Percentiles rank a stretch among this genome's conserved stretches.
phyloP scores from a whole-genome alignment of 2,329 filamentous ascomycete species.

The Fusarium denticulatum region DNA sequence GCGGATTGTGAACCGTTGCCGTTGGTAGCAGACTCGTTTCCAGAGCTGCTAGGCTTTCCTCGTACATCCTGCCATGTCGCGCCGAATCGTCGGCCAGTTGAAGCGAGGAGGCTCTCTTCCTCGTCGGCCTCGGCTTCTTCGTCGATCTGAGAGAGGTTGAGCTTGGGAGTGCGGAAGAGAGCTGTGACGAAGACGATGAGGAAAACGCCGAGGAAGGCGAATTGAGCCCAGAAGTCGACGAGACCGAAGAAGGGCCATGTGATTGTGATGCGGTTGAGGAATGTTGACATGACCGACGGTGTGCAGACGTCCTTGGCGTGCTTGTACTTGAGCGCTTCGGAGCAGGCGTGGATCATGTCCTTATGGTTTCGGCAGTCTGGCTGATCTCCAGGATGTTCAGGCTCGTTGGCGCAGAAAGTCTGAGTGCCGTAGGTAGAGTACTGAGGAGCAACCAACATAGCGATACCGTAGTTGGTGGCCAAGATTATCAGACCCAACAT shows the following conservation, averaged over 20 bases:
- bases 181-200: conserved; percentile 82
- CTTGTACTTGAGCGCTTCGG: conserved; percentile 76
- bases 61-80: conserved; percentile 92
- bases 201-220: conserved; percentile 87
- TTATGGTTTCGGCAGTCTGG: conserved; percentile 79
- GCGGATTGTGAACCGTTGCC: conserved; percentile 35
- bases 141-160: conserved; percentile 82
- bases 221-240: conserved; percentile 96
- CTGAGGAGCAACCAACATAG: conserved; percentile 94
- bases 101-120: conserved; percentile 90
- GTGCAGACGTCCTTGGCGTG: conserved; percentile 86
- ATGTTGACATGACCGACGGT: conserved; percentile 88
- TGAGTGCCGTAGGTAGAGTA: conserved; percentile 95
- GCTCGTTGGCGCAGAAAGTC: conserved; percentile 85
- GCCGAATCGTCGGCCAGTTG: conserved; percentile 81
- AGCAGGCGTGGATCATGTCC: conserved; percentile 82
- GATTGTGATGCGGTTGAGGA: conserved; percentile 89
- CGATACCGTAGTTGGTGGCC: conserved; percentile 90
- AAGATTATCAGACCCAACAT: conserved; percentile 90
- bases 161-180: conserved; percentile 80
- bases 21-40: conserved; percentile 15
- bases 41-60: conserved; percentile 53
- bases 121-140: conserved; percentile 92
- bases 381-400: conserved; percentile 68
- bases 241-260: conserved; percentile 96